Conservation (phyloP, 1,139 yeast genomes). For the Pichia sp. region DNA sequence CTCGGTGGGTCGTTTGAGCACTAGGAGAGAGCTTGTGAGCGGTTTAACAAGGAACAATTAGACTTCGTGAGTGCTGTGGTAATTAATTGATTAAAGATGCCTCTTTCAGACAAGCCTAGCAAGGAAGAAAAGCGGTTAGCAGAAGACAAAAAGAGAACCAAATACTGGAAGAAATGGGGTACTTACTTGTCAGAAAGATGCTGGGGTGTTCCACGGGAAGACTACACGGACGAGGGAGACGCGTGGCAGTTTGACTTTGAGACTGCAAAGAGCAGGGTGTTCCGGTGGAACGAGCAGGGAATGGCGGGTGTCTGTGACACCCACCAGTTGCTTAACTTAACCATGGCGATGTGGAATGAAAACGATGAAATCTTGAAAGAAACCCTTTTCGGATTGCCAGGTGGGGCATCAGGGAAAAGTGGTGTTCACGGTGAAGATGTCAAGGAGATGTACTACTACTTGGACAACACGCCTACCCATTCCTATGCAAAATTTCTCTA, state of each 20-base stretch:
- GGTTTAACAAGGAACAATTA: neutral
- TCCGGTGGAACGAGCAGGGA: conserved; percentile 98
- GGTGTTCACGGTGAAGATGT: conserved; percentile 98
- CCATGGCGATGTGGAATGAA: conserved; percentile 90
- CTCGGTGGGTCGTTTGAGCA: neutral
- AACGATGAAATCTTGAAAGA: conserved; percentile 84
- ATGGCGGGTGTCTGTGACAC: conserved; percentile 88
- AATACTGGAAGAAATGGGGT: conserved; percentile 89
- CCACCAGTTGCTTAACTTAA: conserved; percentile 71
- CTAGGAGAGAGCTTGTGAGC: neutral
- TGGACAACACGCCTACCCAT: conserved; percentile 92
- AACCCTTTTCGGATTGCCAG: conserved; percentile 83
- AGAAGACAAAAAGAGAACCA: conserved; percentile 52
- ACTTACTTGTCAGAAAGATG: conserved; percentile 87
- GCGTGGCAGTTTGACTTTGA: conserved; percentile 95
- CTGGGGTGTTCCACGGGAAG: conserved; percentile 95
- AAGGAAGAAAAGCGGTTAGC: conserved; percentile 64
- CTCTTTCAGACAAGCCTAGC: conserved; percentile 20
- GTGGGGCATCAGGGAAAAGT: conserved; percentile 83
- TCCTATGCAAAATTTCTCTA: conserved; percentile 89
- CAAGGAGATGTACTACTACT: conserved; percentile 76
- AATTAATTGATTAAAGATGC: conserved; percentile 5
- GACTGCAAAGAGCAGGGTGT: conserved; percentile 76
- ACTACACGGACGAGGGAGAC: conserved; percentile 80
- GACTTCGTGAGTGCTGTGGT: neutral